Base-by-base conservation (phyloP, 1,284 basidiomycete species). In the Ustilago esculenta region DNA sequence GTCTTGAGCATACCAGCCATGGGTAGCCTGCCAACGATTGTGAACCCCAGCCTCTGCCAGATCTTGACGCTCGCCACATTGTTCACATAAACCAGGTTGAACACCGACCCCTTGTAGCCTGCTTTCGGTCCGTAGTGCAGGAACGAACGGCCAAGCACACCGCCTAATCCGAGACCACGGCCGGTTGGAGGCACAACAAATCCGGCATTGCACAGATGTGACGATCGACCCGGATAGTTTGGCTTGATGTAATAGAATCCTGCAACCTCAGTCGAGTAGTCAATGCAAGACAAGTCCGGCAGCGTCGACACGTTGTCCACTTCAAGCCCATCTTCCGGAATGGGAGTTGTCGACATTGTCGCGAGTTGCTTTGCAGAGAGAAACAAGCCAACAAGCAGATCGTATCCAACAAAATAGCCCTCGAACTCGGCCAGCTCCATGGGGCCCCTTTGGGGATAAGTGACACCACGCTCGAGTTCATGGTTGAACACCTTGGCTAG, bases 31-130 rank as follows among this genome's bases (percentile, higher is more conserved):
- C 94, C 94, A 1, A 88, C 90, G 64, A 90, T 89, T 14, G 84
- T 86, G 84, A 98, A 97, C 8, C 89, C 89, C 1, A 95, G 86
- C 27, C 85, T 83, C 71, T 97, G 92, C 94, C 94, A 98, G 40
- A 96, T 86, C 73, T 80, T 89, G 57, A 90, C 83, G 52, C 88
- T 90, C 12, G 89, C 89, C 37, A 84, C 81, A 82, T 91, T 92
- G 84, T 90, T 92, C 33, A 88, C 88, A 83, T 91, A 97, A 30
- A 96, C 93, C 41, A 97, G 86, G 81, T 97, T 97, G 86, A 96
- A 97, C 15, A 97, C 91, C 73, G 90, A 92, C 0, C 88, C 91
- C 72, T 88, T 86, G 84, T 94, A 97, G 9, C 93, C 85, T 50
- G 70, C 58, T 15, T 30, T 21, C 20, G 67, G 77, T 8, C 87